Base-by-base conservation (phyloP, 257 asterid species). In the Paraleonurus japonicus region DNA sequence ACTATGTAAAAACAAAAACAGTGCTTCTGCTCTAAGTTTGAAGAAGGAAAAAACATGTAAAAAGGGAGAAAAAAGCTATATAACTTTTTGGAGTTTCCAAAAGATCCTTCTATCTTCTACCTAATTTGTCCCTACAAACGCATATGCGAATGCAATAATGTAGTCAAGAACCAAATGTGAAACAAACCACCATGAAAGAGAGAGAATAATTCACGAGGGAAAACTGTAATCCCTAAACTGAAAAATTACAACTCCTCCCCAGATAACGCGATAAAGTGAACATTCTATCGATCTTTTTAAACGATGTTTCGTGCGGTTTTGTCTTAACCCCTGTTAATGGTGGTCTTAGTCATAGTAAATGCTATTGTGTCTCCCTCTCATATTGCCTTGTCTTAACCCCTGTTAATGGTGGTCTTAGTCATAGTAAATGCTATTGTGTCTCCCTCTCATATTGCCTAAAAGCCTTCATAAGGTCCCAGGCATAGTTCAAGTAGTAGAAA, bases 71-170 rank as follows among this genome's bases (percentile, higher is more conserved):
- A 60, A 71, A 81, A 71, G 79, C 37, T 16, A 53, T 39, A 32
- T 10, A 75, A 62, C 79, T 72, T 81, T 81, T 50, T 24, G 4
- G 73, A 66, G 80, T 71, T 62, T 71, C 45, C 20, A 50, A 74
- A 61, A 57, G 69, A 53, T 37, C 74, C 79, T 72, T 47, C 78
- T 70, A 48, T 37, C 22, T 45, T 76, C 65, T 41, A 71, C 78
- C 62, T 17, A 63, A 37, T 75, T 16, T 28, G 81, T 78, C 81
- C 81, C 72, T 58, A 72, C 85, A 55, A 66, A 60, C 55, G 65
- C 26, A 27, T 20, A 39, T 16, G 37, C 28, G 55, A 20, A 39
- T 16, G 37, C 28, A 65, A 20, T 39, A 16, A 58, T 55, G 67
- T 17, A 4, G 53, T 41, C 70, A 67, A 45, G 51, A 27, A 37